Evolutionary conservation across 345 rosid species (phyloP), one percentile per base, ranked within the genome.

Genomic region (Salix caprea): DNA sequence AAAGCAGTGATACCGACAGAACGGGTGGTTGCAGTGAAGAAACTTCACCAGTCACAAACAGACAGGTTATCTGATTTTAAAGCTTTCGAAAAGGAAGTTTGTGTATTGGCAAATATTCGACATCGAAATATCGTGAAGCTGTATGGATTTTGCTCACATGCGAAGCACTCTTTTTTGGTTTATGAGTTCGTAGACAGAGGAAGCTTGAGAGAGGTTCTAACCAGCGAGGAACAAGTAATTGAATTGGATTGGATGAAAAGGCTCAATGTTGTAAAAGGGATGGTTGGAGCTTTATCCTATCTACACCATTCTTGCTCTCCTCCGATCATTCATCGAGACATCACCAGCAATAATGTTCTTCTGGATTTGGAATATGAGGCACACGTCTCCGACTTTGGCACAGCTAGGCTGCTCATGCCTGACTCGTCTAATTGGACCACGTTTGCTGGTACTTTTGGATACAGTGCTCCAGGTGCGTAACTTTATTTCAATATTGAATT

Each of bases 11-110:
- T 39, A 9, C 42, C 71, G 23, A 19, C 64, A 2, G 70, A 65
- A 7, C 60, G 23, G 18, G 61, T 67, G 2, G 68, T 71, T 37
- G 79, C 76, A 34, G 73, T 71, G 19, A 80, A 80, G 54, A 80
- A 72, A 44, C 69, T 80, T 66, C 72, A 80, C 28, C 37, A 0
- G 13, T 50, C 24, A 39, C 62, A 67, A 0, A 16, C 14, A 2
- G 14, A 34, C 1, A 40, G 7, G 2, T 5, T 32, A 0, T 24
- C 34, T 21, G 56, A 71, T 48, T 16, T 54, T 6, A 50, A 44
- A 56, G 69, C 69, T 30, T 65, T 75, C 7, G 28, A 28, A 44
- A 79, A 50, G 0, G 78, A 75, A 24, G 32, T 80, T 4, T 8
- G 2, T 10, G 18, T 39, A 2, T 39, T 68, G n/a, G n/a, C 2